A percentile compares a stretch with the other conserved stretches of the same genome.
Evolutionary conservation across 2,329 filamentous ascomycete species (phyloP).

Genomic region (Dissoconium aciculare): DNA sequence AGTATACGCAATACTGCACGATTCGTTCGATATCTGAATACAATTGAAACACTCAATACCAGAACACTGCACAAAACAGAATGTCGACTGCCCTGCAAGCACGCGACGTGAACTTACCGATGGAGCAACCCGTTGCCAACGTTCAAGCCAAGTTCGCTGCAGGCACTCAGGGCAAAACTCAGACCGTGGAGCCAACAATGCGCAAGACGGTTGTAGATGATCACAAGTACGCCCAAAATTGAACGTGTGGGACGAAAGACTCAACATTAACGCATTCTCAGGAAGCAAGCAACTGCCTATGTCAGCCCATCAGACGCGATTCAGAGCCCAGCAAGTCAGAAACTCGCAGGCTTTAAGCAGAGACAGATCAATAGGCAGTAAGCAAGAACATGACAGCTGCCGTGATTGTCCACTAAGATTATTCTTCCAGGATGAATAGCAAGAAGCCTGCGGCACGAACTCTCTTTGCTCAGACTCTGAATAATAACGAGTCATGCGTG

Average conservation of each 20-base stretch:
- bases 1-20: no score
- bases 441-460: conserved; percentile 12
- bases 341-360: conserved; percentile 65
- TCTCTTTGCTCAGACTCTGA: conserved; percentile 14
- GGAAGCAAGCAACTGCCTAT: conserved; percentile 38
- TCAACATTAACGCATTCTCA: conserved; percentile 13
- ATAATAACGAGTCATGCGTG: no score
- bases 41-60: no score
- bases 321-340: conserved; percentile 73
- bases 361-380: conserved; percentile 58
- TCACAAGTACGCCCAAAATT: background rate
- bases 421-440: conserved; percentile 5
- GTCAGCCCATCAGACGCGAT: conserved; percentile 78
- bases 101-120: background rate
- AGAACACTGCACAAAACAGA: no score
- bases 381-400: conserved; percentile 4
- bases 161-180: background rate
- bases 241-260: background rate
- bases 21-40: no score
- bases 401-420: background rate
- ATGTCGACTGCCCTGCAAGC: background rate
- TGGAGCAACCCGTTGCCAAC: background rate
- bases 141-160: background rate
- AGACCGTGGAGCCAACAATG: background rate
- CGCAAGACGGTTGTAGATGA: background rate